These are phyloP conservation scores for Podospora conica DNA, from an alignment of 495 filamentous ascomycete species.

Conservation along the genomic window DNA sequence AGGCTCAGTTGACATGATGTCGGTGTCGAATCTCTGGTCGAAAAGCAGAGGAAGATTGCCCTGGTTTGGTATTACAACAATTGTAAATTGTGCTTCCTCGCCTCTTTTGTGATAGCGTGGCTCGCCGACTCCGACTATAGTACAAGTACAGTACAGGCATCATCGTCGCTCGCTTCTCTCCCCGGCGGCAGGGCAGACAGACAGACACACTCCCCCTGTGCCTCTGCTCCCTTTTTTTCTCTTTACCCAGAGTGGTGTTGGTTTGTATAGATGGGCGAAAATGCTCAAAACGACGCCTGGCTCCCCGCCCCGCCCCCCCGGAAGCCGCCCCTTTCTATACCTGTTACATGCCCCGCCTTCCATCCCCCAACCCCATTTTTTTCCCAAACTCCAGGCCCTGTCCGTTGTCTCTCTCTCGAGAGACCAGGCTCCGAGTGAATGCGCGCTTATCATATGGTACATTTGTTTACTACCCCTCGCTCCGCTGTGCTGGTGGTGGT, in stretches of 20 bases:
- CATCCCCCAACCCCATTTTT: background rate
- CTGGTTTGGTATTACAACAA: background rate
- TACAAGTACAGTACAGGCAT: background rate
- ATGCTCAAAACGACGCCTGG: constrained; percentile 9
- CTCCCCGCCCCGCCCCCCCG: constrained; percentile 4
- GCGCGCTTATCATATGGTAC: background rate
- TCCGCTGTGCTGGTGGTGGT: background rate
- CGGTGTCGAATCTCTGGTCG: background rate
- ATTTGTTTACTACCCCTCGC: background rate
- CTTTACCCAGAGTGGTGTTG: background rate
- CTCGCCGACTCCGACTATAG: background rate
- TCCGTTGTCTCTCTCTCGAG: background rate
- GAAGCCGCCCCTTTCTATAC: constrained; percentile 4
- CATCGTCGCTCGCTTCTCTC: background rate
- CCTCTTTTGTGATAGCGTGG: background rate
- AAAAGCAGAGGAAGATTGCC: background rate
- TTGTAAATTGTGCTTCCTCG: background rate
- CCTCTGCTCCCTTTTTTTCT: background rate
- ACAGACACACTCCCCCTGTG: background rate
- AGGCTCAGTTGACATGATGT: background rate
- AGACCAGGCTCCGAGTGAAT: background rate
- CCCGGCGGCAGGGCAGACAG: background rate
- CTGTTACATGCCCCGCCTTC: background rate
- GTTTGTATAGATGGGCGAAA: constrained; percentile 1
- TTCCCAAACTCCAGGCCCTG: background rate